Conservation (phyloP, 78 protist genomes). For the Dictyostelium purpureum region DNA sequence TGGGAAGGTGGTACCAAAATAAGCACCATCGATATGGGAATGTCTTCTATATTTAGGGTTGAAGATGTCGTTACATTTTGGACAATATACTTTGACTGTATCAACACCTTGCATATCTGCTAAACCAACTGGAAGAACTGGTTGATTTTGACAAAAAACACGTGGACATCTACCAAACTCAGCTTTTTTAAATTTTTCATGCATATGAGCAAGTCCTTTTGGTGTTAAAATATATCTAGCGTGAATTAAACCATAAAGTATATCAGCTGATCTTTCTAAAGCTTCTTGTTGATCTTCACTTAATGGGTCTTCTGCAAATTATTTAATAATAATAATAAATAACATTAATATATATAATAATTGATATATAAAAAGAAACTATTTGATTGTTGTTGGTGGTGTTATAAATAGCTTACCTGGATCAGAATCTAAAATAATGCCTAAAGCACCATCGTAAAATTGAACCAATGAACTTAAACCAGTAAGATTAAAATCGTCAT, state of each 20-base stretch:
- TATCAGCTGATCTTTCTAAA: constrained; percentile 87
- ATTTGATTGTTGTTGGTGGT: no score
- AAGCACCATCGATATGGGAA: constrained; percentile 96
- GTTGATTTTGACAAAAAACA: constrained; percentile 92
- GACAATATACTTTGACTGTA: constrained; percentile 97
- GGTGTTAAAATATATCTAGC: constrained; percentile 96
- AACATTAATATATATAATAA: background rate
- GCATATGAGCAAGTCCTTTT: constrained; percentile 94
- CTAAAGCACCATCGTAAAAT: constrained; percentile 94
- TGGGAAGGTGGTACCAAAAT: constrained; percentile 97
- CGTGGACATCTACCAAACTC: constrained; percentile 98
- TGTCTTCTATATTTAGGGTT: constrained; percentile 72
- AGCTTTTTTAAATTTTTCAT: constrained; percentile 90
- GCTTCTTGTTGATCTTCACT: constrained; percentile 87
- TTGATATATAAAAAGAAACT: no score
- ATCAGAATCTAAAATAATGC: constrained; percentile 94
- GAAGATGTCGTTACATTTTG: constrained; percentile 94
- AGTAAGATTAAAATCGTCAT: constrained; percentile 94
- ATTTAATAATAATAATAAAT: background rate
- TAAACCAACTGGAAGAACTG: constrained; percentile 96
- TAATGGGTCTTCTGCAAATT: constrained; percentile 35
- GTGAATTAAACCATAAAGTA: constrained; percentile 97
- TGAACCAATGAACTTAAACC: constrained; percentile 92
- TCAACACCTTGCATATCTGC: constrained; percentile 86
- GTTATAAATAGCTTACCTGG: constrained; percentile 30